phyloP scores from a whole-genome alignment of 805 yeast species.

The Yarrowia phangngaensis region DNA sequence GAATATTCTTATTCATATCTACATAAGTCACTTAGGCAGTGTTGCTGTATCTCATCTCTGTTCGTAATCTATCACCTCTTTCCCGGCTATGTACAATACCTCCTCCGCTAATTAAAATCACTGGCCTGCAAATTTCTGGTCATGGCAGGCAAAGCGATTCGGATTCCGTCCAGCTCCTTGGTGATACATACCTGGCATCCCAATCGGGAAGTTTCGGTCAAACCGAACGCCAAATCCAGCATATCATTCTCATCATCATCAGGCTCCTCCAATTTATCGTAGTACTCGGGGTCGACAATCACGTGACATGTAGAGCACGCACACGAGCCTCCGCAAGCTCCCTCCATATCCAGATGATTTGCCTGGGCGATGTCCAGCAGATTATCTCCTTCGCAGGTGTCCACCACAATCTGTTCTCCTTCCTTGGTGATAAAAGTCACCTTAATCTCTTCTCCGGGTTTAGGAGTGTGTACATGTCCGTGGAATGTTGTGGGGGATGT shows the following conservation, averaged over 20 bases:
- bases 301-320: conserved; percentile 98
- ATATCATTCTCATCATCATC: conserved; percentile 97
- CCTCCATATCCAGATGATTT: conserved; percentile 87
- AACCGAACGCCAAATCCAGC: conserved; percentile 95
- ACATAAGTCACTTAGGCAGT: too few species aligned
- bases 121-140: conserved; percentile 83
- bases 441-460: conserved; percentile 86
- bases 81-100: conserved; percentile 2
- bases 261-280: conserved; percentile 89
- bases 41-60: too few species aligned
- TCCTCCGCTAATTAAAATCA: conserved; percentile 59
- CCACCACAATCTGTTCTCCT: conserved; percentile 75
- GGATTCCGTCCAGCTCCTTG: conserved; percentile 84
- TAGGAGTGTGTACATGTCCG: conserved; percentile 87
- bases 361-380: conserved; percentile 93
- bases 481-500: conserved; percentile 43
- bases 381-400: conserved; percentile 90
- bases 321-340: conserved; percentile 98
- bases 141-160: conserved; percentile 97
- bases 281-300: conserved; percentile 91
- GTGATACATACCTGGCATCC: conserved; percentile 93
- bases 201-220: conserved; percentile 92
- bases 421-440: conserved; percentile 89
- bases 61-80: too few species aligned
- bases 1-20: too few species aligned